Percentiles rank a stretch among this genome's conserved stretches.
Conservation (phyloP, 176 grass and related monocot genomes). For the Secale cereale region DNA sequence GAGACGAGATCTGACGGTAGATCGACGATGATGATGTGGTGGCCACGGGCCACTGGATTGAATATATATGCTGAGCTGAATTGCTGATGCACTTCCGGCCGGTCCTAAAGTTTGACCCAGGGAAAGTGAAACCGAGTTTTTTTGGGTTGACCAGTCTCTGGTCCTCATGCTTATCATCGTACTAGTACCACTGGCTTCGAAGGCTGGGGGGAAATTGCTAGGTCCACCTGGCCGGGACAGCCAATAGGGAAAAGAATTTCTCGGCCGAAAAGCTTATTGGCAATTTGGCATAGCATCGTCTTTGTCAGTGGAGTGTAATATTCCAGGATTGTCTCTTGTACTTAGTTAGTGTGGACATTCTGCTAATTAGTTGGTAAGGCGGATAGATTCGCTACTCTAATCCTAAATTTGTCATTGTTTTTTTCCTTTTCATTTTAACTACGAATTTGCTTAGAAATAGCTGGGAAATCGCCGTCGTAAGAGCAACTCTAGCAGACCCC, state of each 20-base stretch:
- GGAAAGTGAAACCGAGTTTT: constrained; percentile 26
- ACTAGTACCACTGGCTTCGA: background rate
- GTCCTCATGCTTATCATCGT: constrained; percentile 30
- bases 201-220: constrained; percentile 12
- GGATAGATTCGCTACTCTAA: too few species aligned
- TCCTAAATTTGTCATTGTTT: too few species aligned
- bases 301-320: constrained; percentile 17
- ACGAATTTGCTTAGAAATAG: background rate
- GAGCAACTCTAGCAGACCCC: too few species aligned
- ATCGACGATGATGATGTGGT: background rate
- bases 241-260: background rate
- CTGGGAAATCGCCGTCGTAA: background rate
- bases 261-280: background rate
- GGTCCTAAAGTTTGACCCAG: constrained; percentile 46
- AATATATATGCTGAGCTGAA: background rate
- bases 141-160: constrained; percentile 12
- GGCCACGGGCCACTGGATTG: background rate
- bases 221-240: background rate
- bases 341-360: background rate
- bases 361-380: background rate
- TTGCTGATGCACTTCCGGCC: background rate
- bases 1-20: too few species aligned
- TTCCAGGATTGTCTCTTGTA: background rate
- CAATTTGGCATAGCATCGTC: background rate
- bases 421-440: too few species aligned